Evolutionary conservation across 2,329 filamentous ascomycete species (phyloP).

Genomic region (Sporothrix humicola): DNA sequence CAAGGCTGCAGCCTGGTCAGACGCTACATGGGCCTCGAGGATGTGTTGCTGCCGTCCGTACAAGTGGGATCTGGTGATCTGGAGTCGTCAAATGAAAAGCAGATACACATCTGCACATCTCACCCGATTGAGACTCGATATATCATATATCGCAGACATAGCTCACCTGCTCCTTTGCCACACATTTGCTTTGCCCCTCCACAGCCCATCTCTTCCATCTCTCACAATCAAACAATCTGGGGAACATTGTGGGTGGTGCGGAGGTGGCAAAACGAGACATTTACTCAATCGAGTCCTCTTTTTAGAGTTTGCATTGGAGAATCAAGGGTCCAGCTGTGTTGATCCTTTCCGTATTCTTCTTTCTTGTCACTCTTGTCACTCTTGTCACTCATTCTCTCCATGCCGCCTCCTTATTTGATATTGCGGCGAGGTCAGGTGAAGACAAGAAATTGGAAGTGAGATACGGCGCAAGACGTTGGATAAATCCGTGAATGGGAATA

Average conservation of each 20-base stretch:
- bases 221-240: background rate
- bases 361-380: background rate
- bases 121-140: background rate
- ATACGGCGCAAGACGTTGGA: background rate
- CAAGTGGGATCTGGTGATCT: background rate
- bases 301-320: background rate
- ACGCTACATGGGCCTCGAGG: background rate
- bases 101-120: background rate
- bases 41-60: background rate
- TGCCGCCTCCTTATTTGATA: background rate
- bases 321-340: background rate
- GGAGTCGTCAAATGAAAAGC: background rate
- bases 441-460: background rate
- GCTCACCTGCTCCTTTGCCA: conserved; percentile 2
- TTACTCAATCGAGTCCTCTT: background rate
- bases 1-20: conserved; percentile 19
- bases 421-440: background rate
- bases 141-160: background rate
- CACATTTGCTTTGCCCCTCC: background rate
- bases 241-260: background rate
- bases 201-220: background rate
- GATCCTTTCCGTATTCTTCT: background rate
- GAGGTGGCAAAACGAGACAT: background rate
- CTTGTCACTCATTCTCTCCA: background rate
- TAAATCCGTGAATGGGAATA: background rate